Base-by-base conservation (phyloP, 495 filamentous ascomycete genomes). In the Talaromyces liani region DNA sequence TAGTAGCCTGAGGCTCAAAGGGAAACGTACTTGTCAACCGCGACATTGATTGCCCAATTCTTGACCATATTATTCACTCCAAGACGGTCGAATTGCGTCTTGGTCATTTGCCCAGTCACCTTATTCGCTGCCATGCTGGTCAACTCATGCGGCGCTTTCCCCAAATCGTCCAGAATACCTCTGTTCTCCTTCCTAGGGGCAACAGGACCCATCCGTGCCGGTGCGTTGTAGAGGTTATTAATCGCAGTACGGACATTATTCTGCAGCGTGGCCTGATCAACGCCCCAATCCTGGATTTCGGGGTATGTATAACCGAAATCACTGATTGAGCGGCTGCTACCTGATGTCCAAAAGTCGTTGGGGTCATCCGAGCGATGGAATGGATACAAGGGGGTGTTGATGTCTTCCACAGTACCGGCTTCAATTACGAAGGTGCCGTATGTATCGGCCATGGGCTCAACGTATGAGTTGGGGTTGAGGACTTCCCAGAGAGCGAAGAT, bases 241-340 rank as follows among this genome's bases (percentile, higher is more conserved):
- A 80, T 65, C 2, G 66, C 65, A 1, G 70, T 65, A 41, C 65
- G 64, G 31, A 77, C 68, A 20, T 76, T 73, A 4, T 61, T 29
- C 20, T 63, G 63, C 9, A 79, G 65, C 8, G 68, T 66, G 0
- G 62, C 55, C 47, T 70, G 34, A 20, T 64, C 49, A 4, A 68
- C 51, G 29, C 60, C 66, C 75, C 76, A 77, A 56, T 75, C 73
- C 12, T 69, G 61, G 16, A 80, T 67, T 65, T 83, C 81, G 0
- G 81, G 80, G 65, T 83, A 83, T 10, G 76, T 79, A 66, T 81
- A 77, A 20, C 80, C 81, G 47, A 81, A 77, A 18, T 47, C 66
- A n/a, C 66, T 66, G 18, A 67, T 64, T 8, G 69, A 65, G 18
- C 73, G 67, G n/a, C 62, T 66, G 2, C 66, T 70, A 14, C 61